Base-by-base conservation (phyloP, 805 yeast genomes). In the Myxozyma melibiosi region DNA sequence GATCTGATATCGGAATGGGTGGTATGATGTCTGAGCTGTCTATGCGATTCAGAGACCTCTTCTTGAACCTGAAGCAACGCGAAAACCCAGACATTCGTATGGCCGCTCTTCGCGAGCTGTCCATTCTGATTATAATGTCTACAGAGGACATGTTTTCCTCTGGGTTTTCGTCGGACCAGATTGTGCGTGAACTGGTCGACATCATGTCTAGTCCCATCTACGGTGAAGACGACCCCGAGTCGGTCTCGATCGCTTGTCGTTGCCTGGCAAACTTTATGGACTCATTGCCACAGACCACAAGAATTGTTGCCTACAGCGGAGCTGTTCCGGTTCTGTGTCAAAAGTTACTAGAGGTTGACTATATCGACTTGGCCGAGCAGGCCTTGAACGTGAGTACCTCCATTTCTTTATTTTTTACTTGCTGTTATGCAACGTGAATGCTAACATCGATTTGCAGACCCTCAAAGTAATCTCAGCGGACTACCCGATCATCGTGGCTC, bases 321-420 rank as follows among this genome's bases (percentile, higher is more conserved):
- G 86, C 85, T 0, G 79, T 90, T 6, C 84, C 83, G 42, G 83
- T 81, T 0, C 75, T 94, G 25, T 81, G 86, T 63, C 74, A 77
- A 4, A 87, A 86, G 59, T 71, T 94, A 35, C 67, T 81, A 55
- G 95, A 89, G 61, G 85, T 92, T 16, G 83, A 84, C 53, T 91
- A 82, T 68, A 91, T 92, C 52, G 99, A 92, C 69, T 75, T 92
- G 52, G 96, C 96, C 0, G 99, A 92, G 68, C 97, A 91, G 71
- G 90, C 90, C 0, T 72, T 90, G 39, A 91, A 85, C 66, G 83
- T 91, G 0, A 73, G 67, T 20, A 3, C 20, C 27, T 31, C 25
- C 86, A 44, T 91, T 85, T 67, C 76, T 81, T 69, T 81, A 86
- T 14, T 82, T 90, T 0, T 73, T 84, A 56, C 78, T 78, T 30